Percentiles rank a stretch among this genome's conserved stretches.
These are phyloP conservation scores for Suaeda aralocaspica DNA, from an alignment of 148 eudicot genomes.

Conservation along the genomic window DNA sequence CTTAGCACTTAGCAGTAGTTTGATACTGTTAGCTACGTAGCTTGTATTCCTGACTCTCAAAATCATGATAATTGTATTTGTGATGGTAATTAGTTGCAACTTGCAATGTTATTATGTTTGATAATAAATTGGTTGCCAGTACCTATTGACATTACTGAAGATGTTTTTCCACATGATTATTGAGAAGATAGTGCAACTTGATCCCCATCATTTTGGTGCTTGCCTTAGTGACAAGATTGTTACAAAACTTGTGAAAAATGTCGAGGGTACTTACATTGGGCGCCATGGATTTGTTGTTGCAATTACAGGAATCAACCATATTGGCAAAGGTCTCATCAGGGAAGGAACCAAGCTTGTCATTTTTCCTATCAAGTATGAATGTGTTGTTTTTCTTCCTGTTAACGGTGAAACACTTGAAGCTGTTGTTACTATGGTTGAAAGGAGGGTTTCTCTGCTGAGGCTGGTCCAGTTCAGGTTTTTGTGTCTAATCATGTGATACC, in stretches of 20 bases:
- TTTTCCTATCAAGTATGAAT: constrained; percentile 82
- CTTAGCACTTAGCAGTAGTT: too few relatives aligned
- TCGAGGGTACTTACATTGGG: constrained; percentile 98
- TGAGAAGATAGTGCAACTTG: constrained; percentile 89
- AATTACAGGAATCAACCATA: constrained; percentile 78
- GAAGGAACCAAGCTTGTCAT: constrained; percentile 94
- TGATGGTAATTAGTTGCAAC: too few relatives aligned
- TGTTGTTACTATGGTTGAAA: constrained; percentile 95
- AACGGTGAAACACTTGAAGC: constrained; percentile 92
- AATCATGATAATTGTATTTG: too few relatives aligned
- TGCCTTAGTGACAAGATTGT: constrained; percentile 78
- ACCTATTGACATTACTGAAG: too few relatives aligned
- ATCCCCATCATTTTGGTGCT: constrained; percentile 89
- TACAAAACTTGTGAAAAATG: constrained; percentile 83
- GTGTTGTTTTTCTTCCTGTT: constrained; percentile 92
- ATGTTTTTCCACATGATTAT: constrained; percentile 92
- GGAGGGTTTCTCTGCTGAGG: constrained; percentile 99
- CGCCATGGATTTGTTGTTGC: constrained; percentile 93
- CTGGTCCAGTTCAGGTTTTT: constrained; percentile 93
- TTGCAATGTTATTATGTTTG: too few relatives aligned
- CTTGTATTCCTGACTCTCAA: too few relatives aligned
- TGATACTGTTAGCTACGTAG: too few relatives aligned
- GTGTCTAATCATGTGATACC: constrained; percentile 98
- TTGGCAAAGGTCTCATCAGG: constrained; percentile 84
- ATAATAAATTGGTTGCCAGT: too few relatives aligned